phyloP scores from a whole-genome alignment of 208 protist species.

The Trypanosoma platydactyli region DNA sequence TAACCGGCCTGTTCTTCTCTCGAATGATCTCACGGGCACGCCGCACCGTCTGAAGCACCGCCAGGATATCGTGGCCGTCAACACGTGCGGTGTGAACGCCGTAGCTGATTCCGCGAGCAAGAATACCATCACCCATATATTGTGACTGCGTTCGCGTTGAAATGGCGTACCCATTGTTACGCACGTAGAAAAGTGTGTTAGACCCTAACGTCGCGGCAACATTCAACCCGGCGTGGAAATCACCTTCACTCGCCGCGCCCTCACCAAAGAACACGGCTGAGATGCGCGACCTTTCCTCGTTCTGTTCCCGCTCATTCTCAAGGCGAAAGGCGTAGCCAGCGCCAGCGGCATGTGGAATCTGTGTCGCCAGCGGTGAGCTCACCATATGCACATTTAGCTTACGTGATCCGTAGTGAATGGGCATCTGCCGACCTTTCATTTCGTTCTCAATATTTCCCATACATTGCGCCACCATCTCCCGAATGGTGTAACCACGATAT shows the following conservation, averaged over 20 bases:
- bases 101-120: constrained; percentile 78
- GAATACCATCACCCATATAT: constrained; percentile 95
- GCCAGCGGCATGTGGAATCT: constrained; percentile 95
- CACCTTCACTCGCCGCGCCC: constrained; percentile 95
- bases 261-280: constrained; percentile 96
- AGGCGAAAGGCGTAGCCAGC: constrained; percentile 94
- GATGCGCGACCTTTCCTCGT: constrained; percentile 38
- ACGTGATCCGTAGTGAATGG: constrained; percentile 96
- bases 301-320: constrained; percentile 52
- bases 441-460: constrained; percentile 90
- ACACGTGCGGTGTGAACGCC: constrained; percentile 92
- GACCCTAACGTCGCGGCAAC: constrained; percentile 93
- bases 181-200: constrained; percentile 95
- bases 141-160: constrained; percentile 95
- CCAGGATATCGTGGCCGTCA: constrained; percentile 96
- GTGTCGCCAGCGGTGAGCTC: constrained; percentile 95
- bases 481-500: constrained; percentile 90
- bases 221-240: constrained; percentile 97
- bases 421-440: constrained; percentile 97
- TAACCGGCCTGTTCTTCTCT: constrained; percentile 74
- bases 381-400: constrained; percentile 94
- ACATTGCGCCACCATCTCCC: constrained; percentile 95
- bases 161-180: constrained; percentile 96
- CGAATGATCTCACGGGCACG: constrained; percentile 86
- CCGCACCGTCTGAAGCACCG: constrained; percentile 91